Conservation (phyloP, 1,139 yeast genomes). For the Candida frijolesensis region DNA sequence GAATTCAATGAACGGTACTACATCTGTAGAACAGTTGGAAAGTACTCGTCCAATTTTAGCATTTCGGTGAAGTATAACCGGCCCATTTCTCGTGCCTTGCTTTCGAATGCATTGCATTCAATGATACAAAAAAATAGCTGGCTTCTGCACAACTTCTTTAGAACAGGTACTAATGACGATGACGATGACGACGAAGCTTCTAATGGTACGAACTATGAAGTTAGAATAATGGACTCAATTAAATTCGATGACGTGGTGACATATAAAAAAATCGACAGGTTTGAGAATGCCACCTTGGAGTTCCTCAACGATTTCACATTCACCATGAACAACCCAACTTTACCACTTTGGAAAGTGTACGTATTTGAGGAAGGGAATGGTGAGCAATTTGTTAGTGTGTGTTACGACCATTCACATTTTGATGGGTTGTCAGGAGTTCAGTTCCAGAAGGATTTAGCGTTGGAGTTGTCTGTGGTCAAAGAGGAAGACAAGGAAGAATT, state of each 20-base stretch:
- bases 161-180: slow-evolving; percentile 17
- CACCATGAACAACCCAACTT: slow-evolving; percentile 16
- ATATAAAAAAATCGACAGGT: slow-evolving; percentile 17
- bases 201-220: slow-evolving; percentile 20
- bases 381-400: slow-evolving; percentile 26
- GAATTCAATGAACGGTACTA: slow-evolving; percentile 28
- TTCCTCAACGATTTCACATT: slow-evolving; percentile 21
- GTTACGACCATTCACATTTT: slow-evolving; percentile 35
- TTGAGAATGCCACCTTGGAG: slow-evolving; percentile 20
- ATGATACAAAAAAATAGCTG: slow-evolving; percentile 25
- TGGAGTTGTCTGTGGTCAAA: slow-evolving; percentile 15
- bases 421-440: slow-evolving; percentile 39
- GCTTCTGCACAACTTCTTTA: slow-evolving; percentile 24
- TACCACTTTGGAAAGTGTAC: slow-evolving; percentile 36
- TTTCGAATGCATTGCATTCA: slow-evolving; percentile 29
- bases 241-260: slow-evolving; percentile 31
- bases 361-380: slow-evolving; percentile 22
- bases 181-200: slow-evolving; percentile 13
- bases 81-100: slow-evolving; percentile 17
- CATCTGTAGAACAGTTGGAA: slow-evolving; percentile 27
- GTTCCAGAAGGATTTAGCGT: slow-evolving; percentile 34
- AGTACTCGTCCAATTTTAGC: slow-evolving; percentile 31
- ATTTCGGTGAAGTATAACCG: slow-evolving; percentile 28
- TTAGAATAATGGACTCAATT: slow-evolving; percentile 23
- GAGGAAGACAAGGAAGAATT: slow-evolving; percentile 11